phyloP scores from a whole-genome alignment of 2,329 filamentous ascomycete species.

The Aspergillus candidus region DNA sequence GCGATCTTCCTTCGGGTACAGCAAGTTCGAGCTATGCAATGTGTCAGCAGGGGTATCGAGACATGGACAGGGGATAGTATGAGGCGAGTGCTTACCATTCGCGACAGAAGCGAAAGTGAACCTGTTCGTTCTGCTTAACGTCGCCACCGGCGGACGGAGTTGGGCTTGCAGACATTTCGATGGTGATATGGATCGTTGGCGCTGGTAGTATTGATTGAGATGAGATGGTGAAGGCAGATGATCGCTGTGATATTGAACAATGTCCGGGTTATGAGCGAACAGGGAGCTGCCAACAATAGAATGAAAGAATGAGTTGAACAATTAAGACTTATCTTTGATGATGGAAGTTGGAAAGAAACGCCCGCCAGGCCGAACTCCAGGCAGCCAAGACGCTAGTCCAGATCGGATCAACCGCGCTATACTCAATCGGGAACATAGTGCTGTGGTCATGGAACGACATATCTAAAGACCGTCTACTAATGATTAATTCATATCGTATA shows the following conservation, averaged over 20 bases:
- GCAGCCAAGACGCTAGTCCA: slow-evolving; percentile 5
- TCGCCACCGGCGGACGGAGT: slow-evolving; percentile 36
- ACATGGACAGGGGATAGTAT: neutral
- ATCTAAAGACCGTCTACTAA: too few relatives aligned
- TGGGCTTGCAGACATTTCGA: slow-evolving; percentile 39
- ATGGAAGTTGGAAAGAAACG: slow-evolving; percentile 16
- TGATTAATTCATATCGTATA: too few relatives aligned
- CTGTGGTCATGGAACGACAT: too few relatives aligned
- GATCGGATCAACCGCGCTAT: neutral
- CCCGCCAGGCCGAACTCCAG: neutral
- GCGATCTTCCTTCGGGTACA: slow-evolving; percentile 94
- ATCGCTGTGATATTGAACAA: too few relatives aligned
- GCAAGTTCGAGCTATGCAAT: slow-evolving; percentile 72
- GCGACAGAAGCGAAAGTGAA: slow-evolving; percentile 95
- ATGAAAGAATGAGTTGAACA: too few relatives aligned
- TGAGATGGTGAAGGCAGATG: neutral
- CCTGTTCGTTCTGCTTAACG: slow-evolving; percentile 57
- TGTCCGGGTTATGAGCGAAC: too few relatives aligned
- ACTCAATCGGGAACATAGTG: too few relatives aligned
- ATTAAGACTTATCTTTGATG: neutral
- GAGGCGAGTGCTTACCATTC: slow-evolving; percentile 61
- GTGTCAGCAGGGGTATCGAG: slow-evolving; percentile 14
- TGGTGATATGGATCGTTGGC: neutral
- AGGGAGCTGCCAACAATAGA: too few relatives aligned
- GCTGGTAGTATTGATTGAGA: neutral